Percentiles rank a stretch among this genome's conserved stretches.
phyloP scores from a whole-genome alignment of 805 yeast genomes.

The Ogataea ramenticola region DNA sequence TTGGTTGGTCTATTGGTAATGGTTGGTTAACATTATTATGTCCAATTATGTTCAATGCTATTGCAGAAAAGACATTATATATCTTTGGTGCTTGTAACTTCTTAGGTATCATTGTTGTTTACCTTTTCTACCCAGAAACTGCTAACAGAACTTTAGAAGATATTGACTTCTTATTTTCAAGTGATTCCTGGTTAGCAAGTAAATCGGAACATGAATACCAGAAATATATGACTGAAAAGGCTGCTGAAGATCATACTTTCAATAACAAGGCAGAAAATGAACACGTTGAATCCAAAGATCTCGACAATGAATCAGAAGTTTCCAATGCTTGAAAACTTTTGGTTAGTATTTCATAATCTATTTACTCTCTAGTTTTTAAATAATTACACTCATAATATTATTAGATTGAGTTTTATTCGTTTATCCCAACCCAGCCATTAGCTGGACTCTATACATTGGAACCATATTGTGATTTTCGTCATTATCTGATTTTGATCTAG shows the following conservation, averaged over 20 bases:
- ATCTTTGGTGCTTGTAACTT: conserved; percentile 25
- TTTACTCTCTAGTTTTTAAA: no score
- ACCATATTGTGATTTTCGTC: no score
- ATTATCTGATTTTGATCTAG: no score
- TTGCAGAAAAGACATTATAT: conserved; percentile 24
- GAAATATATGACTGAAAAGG: not conserved
- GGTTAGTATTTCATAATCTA: not conserved
- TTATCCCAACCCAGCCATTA: no score
- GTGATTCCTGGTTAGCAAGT: conserved; percentile 6
- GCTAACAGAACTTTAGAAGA: conserved; percentile 55
- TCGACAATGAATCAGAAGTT: not conserved
- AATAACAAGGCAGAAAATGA: not conserved
- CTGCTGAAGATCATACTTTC: not conserved
- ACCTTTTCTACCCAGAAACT: conserved; percentile 48
- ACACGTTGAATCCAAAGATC: not conserved
- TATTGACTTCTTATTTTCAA: conserved; percentile 10
- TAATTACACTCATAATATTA: no score
- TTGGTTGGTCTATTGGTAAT: conserved; percentile 25
- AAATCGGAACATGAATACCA: conserved; percentile 9
- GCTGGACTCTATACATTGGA: no score
- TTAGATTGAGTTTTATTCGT: no score
- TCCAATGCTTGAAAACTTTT: not conserved
- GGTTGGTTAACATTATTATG: conserved; percentile 28
- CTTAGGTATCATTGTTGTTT: conserved; percentile 6
- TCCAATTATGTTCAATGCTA: conserved; percentile 24